These are phyloP conservation scores for Yamadazyma kitorensis DNA, from an alignment of 805 yeast species.

Conservation along the genomic window DNA sequence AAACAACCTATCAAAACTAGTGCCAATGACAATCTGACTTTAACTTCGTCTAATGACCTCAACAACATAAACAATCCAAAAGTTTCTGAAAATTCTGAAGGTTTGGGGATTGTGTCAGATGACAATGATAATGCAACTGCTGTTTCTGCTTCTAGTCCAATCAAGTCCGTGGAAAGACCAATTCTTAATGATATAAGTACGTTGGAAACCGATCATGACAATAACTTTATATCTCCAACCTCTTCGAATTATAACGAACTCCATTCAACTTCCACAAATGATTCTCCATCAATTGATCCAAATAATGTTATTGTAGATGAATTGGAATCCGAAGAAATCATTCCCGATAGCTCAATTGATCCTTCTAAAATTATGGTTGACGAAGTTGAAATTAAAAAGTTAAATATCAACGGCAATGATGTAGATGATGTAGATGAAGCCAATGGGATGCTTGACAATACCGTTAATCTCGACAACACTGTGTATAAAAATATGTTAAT, in stretches of 20 bases:
- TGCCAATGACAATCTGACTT: too few species aligned
- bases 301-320: slow-evolving; percentile 12
- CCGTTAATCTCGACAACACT: slow-evolving; percentile 2
- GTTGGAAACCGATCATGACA: slow-evolving; percentile 4
- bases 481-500: not conserved
- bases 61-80: too few species aligned
- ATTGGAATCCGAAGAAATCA: slow-evolving; percentile 12
- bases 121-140: not conserved
- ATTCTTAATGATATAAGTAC: slow-evolving; percentile 5
- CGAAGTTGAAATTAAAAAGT: slow-evolving; percentile 19
- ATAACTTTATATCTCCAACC: slow-evolving; percentile 9
- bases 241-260: slow-evolving; percentile 5
- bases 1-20: too few species aligned
- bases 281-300: slow-evolving; percentile 10
- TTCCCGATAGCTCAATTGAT: slow-evolving; percentile 18
- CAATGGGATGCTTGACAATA: slow-evolving; percentile 5
- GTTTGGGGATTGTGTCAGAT: not conserved
- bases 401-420: not conserved
- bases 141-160: not conserved
- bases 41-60: too few species aligned
- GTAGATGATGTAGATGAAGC: not conserved
- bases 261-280: slow-evolving; percentile 4
- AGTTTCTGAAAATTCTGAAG: too few species aligned
- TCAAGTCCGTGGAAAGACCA: slow-evolving; percentile 3
- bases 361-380: slow-evolving; percentile 22